Conservation (phyloP, 306 rosid genomes). For the Elaeagnus macrophylla region DNA sequence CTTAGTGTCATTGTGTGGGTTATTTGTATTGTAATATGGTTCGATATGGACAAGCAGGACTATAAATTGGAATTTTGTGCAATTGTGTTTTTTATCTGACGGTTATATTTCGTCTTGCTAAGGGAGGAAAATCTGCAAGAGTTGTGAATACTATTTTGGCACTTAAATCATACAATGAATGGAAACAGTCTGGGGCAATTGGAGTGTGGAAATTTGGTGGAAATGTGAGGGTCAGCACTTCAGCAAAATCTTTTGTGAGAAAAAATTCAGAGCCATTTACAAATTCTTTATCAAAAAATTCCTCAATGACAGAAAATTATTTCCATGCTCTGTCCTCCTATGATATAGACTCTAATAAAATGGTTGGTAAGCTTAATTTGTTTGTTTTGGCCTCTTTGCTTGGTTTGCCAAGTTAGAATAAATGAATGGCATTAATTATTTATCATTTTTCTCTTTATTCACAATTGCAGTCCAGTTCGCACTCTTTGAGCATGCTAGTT, state of each 20-base stretch:
- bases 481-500: conserved; percentile 64
- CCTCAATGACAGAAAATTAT: conserved; percentile 57
- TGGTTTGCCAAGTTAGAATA: conserved; percentile 10
- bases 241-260: conserved; percentile 56
- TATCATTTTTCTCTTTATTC: neutral
- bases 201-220: conserved; percentile 92
- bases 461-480: conserved; percentile 44
- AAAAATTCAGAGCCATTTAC: conserved; percentile 83
- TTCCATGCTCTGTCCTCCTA: conserved; percentile 19
- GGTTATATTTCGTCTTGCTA: conserved; percentile 1
- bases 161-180: conserved; percentile 74
- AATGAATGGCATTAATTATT: neutral
- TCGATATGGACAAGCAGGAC: neutral
- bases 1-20: neutral
- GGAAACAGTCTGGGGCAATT: conserved; percentile 75
- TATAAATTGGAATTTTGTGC: neutral
- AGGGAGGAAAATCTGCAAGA: conserved; percentile 89
- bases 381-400: conserved; percentile 15
- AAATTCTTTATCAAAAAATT: conserved; percentile 60
- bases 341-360: conserved; percentile 58
- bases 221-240: conserved; percentile 55
- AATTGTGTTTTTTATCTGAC: neutral
- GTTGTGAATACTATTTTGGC: conserved; percentile 69
- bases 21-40: too few relatives aligned
- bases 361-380: conserved; percentile 55